These are phyloP conservation scores for Roridomyces roridus DNA, from an alignment of 768 basidiomycete species.

Conservation along the genomic window DNA sequence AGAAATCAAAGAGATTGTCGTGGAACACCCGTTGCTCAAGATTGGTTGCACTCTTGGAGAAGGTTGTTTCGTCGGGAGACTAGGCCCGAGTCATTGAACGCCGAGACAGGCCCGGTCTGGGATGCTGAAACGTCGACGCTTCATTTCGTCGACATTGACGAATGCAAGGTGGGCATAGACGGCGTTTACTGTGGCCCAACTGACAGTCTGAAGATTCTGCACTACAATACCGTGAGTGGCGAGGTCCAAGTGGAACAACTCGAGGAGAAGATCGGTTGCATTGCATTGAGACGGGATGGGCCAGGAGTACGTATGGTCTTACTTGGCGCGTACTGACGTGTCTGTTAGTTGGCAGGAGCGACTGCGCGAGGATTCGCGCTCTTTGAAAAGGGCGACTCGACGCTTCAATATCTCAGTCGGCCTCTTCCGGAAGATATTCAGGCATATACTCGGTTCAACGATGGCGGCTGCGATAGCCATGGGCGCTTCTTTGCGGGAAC, in stretches of 20 bases:
- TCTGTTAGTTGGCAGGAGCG: slow-evolving; percentile 60
- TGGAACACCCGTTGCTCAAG: slow-evolving; percentile 54
- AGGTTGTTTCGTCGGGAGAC: slow-evolving; percentile 44
- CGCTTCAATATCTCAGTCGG: slow-evolving; percentile 53
- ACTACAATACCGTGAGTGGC: slow-evolving; percentile 49
- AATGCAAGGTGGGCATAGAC: slow-evolving; percentile 49
- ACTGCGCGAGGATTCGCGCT: slow-evolving; percentile 62
- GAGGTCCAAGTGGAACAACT: slow-evolving; percentile 54
- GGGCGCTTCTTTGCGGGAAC: slow-evolving; percentile 77
- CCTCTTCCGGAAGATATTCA: slow-evolving; percentile 52
- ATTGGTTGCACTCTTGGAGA: slow-evolving; percentile 66
- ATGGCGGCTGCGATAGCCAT: slow-evolving; percentile 68
- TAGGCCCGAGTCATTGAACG: slow-evolving; percentile 27
- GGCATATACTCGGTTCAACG: slow-evolving; percentile 67
- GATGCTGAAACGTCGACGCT: slow-evolving; percentile 57
- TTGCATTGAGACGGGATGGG: slow-evolving; percentile 55
- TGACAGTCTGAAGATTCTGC: slow-evolving; percentile 49
- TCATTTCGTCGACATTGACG: slow-evolving; percentile 74
- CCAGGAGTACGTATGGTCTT: slow-evolving; percentile 46
- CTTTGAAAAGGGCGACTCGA: slow-evolving; percentile 46
- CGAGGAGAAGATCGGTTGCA: slow-evolving; percentile 61
- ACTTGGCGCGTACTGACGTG: slow-evolving; percentile 8
- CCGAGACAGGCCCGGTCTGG: slow-evolving; percentile 62
- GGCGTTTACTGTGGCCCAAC: not conserved
- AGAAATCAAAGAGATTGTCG: slow-evolving; percentile 41